Conservation (phyloP, 805 yeast genomes). For the Teunomyces gatunensis region DNA sequence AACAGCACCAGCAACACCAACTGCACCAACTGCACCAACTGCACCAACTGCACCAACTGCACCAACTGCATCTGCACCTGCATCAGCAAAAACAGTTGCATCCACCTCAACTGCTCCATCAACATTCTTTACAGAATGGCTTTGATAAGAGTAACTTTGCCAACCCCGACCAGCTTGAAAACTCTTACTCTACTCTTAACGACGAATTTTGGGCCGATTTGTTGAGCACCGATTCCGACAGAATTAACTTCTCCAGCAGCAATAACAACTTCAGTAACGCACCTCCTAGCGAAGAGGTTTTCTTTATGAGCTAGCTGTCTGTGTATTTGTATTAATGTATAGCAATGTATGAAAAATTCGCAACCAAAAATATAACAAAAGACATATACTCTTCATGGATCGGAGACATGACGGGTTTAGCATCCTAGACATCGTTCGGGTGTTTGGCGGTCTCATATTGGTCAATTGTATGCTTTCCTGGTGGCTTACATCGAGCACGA, state of each 20-base stretch:
- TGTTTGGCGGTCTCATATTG: slow-evolving; percentile 45
- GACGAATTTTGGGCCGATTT: slow-evolving; percentile 75
- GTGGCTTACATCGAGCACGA: slow-evolving; percentile 52
- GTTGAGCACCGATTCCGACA: slow-evolving; percentile 34
- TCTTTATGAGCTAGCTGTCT: slow-evolving; percentile 17
- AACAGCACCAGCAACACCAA: neutral
- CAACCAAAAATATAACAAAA: neutral
- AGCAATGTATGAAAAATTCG: neutral
- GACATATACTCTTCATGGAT: neutral
- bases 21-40: neutral
- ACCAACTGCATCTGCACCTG: neutral
- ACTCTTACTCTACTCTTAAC: slow-evolving; percentile 53
- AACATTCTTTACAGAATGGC: neutral
- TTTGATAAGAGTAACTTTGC: slow-evolving; percentile 11
- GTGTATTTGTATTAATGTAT: neutral
- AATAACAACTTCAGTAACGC: slow-evolving; percentile 10
- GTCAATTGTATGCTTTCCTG: slow-evolving; percentile 52
- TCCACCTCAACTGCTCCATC: neutral
- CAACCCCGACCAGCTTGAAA: slow-evolving; percentile 39
- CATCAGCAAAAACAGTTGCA: neutral
- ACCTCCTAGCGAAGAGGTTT: slow-evolving; percentile 23
- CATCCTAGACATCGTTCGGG: slow-evolving; percentile 40
- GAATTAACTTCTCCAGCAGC: slow-evolving; percentile 31
- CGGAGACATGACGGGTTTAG: slow-evolving; percentile 16
- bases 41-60: neutral